These are phyloP conservation scores for Capsicum chinense DNA, from an alignment of 257 asterid genomes.

Conservation along the genomic window DNA sequence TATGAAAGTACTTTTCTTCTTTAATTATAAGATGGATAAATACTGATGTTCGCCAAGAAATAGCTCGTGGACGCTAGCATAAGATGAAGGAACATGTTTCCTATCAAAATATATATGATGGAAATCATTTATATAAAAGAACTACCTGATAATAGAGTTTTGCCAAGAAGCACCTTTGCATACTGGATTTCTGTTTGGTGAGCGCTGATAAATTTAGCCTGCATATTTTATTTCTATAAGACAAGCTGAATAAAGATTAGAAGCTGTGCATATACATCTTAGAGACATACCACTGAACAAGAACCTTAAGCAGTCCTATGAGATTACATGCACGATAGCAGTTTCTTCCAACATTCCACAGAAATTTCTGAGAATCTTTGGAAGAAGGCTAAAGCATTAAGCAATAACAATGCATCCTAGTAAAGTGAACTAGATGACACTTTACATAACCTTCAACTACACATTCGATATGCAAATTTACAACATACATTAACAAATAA, in stretches of 20 bases:
- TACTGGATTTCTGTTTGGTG: constrained; percentile 68
- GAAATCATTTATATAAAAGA: constrained; percentile 10
- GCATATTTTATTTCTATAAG: constrained; percentile 32
- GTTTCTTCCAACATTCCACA: neutral
- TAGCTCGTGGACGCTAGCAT: neutral
- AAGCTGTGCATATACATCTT: neutral
- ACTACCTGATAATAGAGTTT: constrained; percentile 57
- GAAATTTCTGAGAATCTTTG: neutral
- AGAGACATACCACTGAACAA: neutral
- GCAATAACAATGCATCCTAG: constrained; percentile 3
- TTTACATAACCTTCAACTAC: neutral
- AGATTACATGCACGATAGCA: neutral
- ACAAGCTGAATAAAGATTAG: constrained; percentile 14
- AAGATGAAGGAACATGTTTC: neutral
- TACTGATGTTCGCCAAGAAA: constrained; percentile 4
- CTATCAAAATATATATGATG: neutral
- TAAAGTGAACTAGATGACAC: constrained; percentile 22
- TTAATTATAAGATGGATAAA: neutral
- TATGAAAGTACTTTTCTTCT: neutral
- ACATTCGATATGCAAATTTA: neutral
- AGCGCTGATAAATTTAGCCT: constrained; percentile 66
- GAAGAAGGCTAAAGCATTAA: constrained; percentile 14
- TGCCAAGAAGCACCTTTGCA: constrained; percentile 52
- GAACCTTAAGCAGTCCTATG: neutral
- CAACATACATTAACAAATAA: neutral